Evolutionary conservation across 257 asterid species (phyloP).

Genomic region (Asclepias syriaca): DNA sequence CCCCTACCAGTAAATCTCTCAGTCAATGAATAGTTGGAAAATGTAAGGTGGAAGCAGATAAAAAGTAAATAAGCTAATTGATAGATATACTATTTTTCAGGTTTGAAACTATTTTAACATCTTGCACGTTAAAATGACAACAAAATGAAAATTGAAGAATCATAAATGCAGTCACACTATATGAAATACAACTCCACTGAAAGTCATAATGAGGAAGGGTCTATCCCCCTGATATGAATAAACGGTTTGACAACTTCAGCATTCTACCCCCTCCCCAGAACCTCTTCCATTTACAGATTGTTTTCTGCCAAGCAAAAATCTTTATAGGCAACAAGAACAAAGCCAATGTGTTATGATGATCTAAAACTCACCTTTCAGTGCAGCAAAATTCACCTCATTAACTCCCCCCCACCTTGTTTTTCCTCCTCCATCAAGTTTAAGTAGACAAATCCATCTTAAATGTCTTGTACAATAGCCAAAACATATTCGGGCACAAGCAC

Average conservation of each 20-base stretch:
- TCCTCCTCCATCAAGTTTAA: constrained; percentile 1
- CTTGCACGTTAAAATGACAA: neutral
- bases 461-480: too few species aligned
- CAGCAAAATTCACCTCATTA: neutral
- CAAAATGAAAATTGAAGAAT: neutral
- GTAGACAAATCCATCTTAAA: neutral
- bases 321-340: neutral
- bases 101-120: neutral
- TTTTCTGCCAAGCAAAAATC: neutral
- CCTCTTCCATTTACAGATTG: neutral
- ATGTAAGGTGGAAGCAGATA: neutral
- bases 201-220: neutral
- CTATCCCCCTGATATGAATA: neutral
- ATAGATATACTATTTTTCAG: neutral
- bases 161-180: neutral
- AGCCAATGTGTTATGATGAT: neutral
- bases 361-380: neutral
- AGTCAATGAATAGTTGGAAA: constrained; percentile 1
- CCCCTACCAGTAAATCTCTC: constrained; percentile 21
- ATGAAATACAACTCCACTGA: neutral
- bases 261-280: neutral
- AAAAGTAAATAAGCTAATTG: neutral
- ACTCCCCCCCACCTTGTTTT: neutral
- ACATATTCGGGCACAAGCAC: neutral
- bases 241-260: neutral